Evolutionary conservation across 164 flowering plant genomes (phyloP), one percentile per base, ranked within the genome.

Genomic region (Annona squamosa): DNA sequence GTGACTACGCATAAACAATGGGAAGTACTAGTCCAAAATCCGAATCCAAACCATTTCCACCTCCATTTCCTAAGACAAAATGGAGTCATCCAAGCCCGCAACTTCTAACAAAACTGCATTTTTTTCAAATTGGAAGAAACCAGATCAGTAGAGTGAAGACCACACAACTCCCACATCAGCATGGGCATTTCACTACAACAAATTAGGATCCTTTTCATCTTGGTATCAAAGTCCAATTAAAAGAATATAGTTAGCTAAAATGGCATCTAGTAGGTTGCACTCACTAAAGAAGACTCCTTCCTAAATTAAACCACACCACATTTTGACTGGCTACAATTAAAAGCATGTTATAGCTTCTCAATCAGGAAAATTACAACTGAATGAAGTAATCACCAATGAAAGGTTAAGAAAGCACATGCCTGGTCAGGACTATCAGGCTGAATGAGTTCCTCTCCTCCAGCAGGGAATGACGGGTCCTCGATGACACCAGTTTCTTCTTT

Each of bases 351-450:
- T 2, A 63, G 37, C 4, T 17, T 3, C 5, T n/a, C 65, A 63
- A 63, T n/a, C 5, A 63, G 19, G 18, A 67, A 6, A 48, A 64
- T 43, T 76, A 6, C 61, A 17, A 13, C 26, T 19, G 67, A 43
- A 62, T n/a, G 17, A 48, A 46, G 19, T 7, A 70, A 70, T 26
- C 13, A n/a, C 1, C 5, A 73, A 26, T 5, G 0, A 63, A 63
- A 17, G 0, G n/a, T 26, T 6, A 4, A 26, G 19, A 45, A 71
- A 71, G 69, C 66, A 77, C 84, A 66, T 72, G 90, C 95, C 91
- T 84, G 86, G 12, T 82, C 82, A 66, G 80, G 72, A 48, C 85
- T 87, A 48, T 64, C 74, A 17, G 13, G 42, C 17, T 16, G 68
- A 66, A 66, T 46, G 42, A 61, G 65, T 68, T 52, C 77, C 2